Base-by-base conservation (phyloP, 306 rosid species). In the Lupinus albus region DNA sequence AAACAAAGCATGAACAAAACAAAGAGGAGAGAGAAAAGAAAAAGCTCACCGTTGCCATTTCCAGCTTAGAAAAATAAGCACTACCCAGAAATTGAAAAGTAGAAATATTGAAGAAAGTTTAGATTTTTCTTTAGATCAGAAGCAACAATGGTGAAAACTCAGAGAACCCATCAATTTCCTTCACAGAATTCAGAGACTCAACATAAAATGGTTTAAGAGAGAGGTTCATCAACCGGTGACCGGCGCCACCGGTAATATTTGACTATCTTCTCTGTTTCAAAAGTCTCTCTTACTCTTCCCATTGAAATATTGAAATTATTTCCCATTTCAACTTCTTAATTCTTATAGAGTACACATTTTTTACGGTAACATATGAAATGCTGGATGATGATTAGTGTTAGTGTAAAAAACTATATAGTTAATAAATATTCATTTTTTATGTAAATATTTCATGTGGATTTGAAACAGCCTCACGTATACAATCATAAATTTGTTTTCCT, bases 161-260 rank as follows among this genome's bases (percentile, higher is more conserved):
- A 67, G 28, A 25, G 65, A 61, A 72, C 10, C 76, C 78, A 71
- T 44, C 47, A 70, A 25, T 78, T 81, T 72, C 78, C 76, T 68
- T 79, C 67, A 61, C 62, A 73, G 44, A 76, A 67, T 70, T 72
- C 50, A 62, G 78, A 56, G 84, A 79, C 74, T 46, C 49, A 50
- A 58, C 32, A 44, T 8, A 7, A 16, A 35, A n/a, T 41, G 73
- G 15, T 33, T 28, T 67, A 32, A 47, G 68, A 72, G 76, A 76
- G 86, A 61, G 87, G 91, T 76, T 87, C 80, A 87, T 83, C 81
- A 72, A 87, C 79, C 83, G 83, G 79, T 82, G 91, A 89, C 91
- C 80, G 87, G 84, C 54, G 83, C 88, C 84, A 83, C 91, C 91
- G 86, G 88, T 84, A 68, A 80, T 64, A 76, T 87, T 83, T 89